Base-by-base conservation (phyloP, 179 eudicot genomes). In the Carnegiea gigantea region DNA sequence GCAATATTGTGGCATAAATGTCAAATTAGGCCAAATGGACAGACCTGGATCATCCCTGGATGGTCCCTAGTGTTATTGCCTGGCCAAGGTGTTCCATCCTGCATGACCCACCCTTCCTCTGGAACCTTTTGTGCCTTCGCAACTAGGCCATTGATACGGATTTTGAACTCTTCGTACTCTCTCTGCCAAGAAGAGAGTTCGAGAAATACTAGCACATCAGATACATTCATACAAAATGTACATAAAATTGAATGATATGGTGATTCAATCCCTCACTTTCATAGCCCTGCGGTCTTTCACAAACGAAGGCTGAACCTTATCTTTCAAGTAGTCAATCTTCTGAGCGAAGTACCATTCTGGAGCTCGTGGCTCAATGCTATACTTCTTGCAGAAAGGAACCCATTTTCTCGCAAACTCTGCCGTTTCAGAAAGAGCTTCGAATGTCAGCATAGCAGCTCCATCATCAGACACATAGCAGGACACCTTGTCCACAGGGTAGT, bases 61-160 rank as follows among this genome's bases (percentile, higher is more conserved):
- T 93, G 98, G 82, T 93, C 98, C 77, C 98, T 85, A 54, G 88
- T 91, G 79, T 93, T 93, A 82, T 93, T 93, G 78, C 95, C 98
- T 70, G 98, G 98, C 98, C 98, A 93, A 46, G 98, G 98, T 51
- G 95, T 93, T 53, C 98, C 95, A 86, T 93, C 98, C 85, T 93
- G 94, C 98, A 93, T 93, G 83, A 88, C 78, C 98, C 98, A 93
- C 76, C 98, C 98, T 88, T 92, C 95, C 81, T 89, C 95, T 24
- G 98, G 98, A 64, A 92, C 90, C 81, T 93, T 92, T 70, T 85
- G 86, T 26, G 95, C 98, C 87, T 93, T 93, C 38, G 90, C 88
- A 24, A 93, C 98, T 26, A 93, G 90, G 4, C 80, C 89, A 83
- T 93, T 92, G 84, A 93, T 36, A 71, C 97, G 92, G 73, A 93